phyloP scores from a whole-genome alignment of 2,329 filamentous ascomycete species.

The Curvularia verruculosa region DNA sequence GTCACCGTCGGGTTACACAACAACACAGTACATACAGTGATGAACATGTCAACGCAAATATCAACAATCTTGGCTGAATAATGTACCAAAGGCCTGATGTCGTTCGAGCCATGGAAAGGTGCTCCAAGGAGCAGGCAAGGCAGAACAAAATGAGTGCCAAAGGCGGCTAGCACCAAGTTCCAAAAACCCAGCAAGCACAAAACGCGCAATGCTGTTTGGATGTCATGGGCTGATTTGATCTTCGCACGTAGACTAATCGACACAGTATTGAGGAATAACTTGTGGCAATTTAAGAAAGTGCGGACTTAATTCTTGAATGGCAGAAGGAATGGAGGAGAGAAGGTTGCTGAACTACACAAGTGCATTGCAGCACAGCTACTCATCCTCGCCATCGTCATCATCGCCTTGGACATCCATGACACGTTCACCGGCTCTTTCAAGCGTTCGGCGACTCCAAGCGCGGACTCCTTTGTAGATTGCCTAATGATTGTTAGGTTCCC shows the following conservation, averaged over 20 bases:
- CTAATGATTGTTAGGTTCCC: constrained; percentile 52
- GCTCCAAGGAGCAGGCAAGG: constrained; percentile 33
- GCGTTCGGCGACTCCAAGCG: constrained; percentile 71
- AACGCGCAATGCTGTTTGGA: constrained; percentile 41
- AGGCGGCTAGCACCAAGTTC: constrained; percentile 38
- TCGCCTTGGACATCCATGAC: constrained; percentile 81
- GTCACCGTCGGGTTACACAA: not conserved
- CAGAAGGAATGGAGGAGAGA: not conserved
- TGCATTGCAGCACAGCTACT: constrained; percentile 33
- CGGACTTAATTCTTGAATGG: constrained; percentile 51
- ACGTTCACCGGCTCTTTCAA: constrained; percentile 77
- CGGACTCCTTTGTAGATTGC: constrained; percentile 83
- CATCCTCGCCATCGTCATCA: constrained; percentile 60
- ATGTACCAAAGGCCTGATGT: constrained; percentile 37
- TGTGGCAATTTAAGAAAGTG: constrained; percentile 98
- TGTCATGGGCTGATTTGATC: constrained; percentile 57
- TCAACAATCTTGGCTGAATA: not conserved
- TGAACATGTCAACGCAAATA: not conserved
- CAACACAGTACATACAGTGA: not conserved
- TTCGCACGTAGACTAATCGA: constrained; percentile 97
- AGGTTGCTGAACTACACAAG: not conserved
- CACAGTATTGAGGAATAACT: constrained; percentile 73
- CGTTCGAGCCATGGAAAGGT: constrained; percentile 28
- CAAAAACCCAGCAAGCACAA: constrained; percentile 41
- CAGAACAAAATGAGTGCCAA: constrained; percentile 28